A percentile compares a stretch with the other conserved stretches of the same genome.
Evolutionary conservation across 345 rosid species (phyloP).

Genomic region (Anacardium occidentale): DNA sequence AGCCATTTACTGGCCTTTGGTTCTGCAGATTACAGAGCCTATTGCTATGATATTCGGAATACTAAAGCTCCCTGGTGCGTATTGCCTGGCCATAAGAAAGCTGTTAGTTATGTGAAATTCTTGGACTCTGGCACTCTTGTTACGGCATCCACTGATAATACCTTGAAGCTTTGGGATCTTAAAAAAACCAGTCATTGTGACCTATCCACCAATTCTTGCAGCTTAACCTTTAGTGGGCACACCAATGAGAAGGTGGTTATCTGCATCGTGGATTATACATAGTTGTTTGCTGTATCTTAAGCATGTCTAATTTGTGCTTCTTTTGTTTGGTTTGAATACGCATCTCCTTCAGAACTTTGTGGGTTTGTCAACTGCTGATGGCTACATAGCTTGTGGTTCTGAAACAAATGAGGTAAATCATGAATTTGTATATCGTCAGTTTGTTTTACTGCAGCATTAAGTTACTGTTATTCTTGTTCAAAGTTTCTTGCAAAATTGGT

Average conservation of each 20-base stretch:
- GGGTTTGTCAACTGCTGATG: conserved; percentile 81
- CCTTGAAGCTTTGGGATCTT: conserved; percentile 96
- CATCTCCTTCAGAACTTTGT: conserved; percentile 72
- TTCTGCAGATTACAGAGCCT: conserved; percentile 88
- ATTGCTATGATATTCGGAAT: conserved; percentile 89
- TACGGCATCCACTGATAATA: conserved; percentile 95
- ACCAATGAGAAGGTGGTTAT: conserved; percentile 81
- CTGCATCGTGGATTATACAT: conserved; percentile 7
- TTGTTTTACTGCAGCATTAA: neutral
- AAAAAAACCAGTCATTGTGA: conserved; percentile 63
- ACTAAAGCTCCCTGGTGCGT: conserved; percentile 86
- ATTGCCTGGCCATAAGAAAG: conserved; percentile 82
- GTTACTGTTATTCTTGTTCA: neutral
- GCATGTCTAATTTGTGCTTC: neutral
- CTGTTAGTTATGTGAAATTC: conserved; percentile 92
- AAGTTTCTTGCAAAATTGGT: neutral
- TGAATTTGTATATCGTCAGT: neutral
- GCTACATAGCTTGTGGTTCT: conserved; percentile 92
- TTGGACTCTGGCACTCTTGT: conserved; percentile 82
- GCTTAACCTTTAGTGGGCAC: conserved; percentile 80
- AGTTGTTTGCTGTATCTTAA: conserved; percentile 10
- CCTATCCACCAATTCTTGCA: conserved; percentile 66
- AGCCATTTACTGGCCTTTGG: conserved; percentile 94
- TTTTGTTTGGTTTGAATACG: conserved; percentile 26
- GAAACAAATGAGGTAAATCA: conserved; percentile 91